Percentiles rank a stretch among this genome's conserved stretches.
phyloP scores from a whole-genome alignment of 805 yeast species.

The Jamesozyma lodderae region DNA sequence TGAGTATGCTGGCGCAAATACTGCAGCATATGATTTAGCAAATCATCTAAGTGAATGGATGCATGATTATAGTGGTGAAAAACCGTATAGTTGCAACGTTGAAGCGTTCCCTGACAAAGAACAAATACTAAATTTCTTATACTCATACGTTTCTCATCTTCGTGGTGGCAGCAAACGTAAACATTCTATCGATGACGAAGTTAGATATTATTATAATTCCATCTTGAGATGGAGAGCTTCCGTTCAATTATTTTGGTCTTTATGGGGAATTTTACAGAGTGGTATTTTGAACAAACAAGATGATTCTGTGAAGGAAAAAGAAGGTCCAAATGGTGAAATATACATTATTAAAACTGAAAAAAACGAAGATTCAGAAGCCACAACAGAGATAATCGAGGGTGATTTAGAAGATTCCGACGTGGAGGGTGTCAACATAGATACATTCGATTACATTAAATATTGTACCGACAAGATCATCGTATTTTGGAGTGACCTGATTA shows the following conservation, averaged over 20 bases:
- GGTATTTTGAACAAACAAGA: constrained; percentile 31
- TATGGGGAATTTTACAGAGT: constrained; percentile 88
- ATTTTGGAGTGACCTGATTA: constrained; percentile 65
- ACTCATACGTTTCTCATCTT: constrained; percentile 66
- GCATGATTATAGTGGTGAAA: constrained; percentile 66
- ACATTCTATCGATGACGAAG: constrained; percentile 32
- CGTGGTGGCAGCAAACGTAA: background rate
- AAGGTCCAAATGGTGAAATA: constrained; percentile 50
- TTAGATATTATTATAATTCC: constrained; percentile 52
- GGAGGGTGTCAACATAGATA: constrained; percentile 40
- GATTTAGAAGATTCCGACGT: constrained; percentile 16
- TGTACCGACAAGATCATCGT: constrained; percentile 65
- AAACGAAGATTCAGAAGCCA: constrained; percentile 12
- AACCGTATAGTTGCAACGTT: constrained; percentile 39
- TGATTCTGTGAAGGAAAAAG: constrained; percentile 27
- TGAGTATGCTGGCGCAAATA: constrained; percentile 88
- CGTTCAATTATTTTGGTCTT: constrained; percentile 70
- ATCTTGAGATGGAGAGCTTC: constrained; percentile 72
- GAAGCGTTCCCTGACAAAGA: constrained; percentile 56
- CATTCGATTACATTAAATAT: constrained; percentile 72
- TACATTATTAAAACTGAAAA: constrained; percentile 33
- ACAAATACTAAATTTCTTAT: constrained; percentile 61
- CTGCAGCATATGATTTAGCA: constrained; percentile 82
- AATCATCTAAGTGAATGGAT: constrained; percentile 97
- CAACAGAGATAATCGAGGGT: constrained; percentile 13